These are phyloP conservation scores for Irpex sp. DNA, from an alignment of 1,284 basidiomycete species.

Conservation along the genomic window DNA sequence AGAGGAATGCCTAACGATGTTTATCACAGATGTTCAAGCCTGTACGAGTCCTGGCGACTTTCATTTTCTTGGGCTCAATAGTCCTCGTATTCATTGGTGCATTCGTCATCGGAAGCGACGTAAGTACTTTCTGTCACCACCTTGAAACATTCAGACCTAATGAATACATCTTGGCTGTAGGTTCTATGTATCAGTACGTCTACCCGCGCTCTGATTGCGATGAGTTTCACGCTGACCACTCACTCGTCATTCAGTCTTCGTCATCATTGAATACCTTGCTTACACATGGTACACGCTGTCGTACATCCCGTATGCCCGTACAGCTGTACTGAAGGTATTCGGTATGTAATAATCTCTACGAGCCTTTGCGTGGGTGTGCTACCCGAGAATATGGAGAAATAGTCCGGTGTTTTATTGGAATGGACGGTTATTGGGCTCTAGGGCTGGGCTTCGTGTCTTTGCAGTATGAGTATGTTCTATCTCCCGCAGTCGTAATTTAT, in stretches of 20 bases:
- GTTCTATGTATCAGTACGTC: conserved; percentile 44
- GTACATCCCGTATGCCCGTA: conserved; percentile 85
- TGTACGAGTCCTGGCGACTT: conserved; percentile 78
- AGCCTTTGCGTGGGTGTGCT: too few species aligned
- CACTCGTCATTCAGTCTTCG: conserved; percentile 59
- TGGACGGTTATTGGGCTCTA: background rate
- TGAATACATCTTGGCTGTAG: conserved; percentile 18
- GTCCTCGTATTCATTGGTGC: conserved; percentile 77
- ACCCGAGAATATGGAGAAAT: too few species aligned
- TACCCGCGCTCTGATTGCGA: background rate
- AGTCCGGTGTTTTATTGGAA: background rate
- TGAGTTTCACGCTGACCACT: background rate
- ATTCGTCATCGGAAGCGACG: conserved; percentile 65
- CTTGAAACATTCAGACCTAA: conserved; percentile 3
- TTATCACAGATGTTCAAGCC: conserved; percentile 84
- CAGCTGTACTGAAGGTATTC: conserved; percentile 60
- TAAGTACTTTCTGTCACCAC: conserved; percentile 31
- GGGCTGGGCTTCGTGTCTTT: background rate
- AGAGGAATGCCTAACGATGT: conserved; percentile 2
- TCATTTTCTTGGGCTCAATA: conserved; percentile 75
- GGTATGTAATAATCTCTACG: conserved; percentile 35
- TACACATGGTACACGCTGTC: conserved; percentile 81
- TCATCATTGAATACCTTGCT: conserved; percentile 80
- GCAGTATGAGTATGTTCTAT: background rate
- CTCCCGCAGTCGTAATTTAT: background rate